Percentiles rank a stretch among this genome's conserved stretches.
phyloP scores from a whole-genome alignment of 1,284 basidiomycete species.

The Trichosporon coremiiforme region DNA sequence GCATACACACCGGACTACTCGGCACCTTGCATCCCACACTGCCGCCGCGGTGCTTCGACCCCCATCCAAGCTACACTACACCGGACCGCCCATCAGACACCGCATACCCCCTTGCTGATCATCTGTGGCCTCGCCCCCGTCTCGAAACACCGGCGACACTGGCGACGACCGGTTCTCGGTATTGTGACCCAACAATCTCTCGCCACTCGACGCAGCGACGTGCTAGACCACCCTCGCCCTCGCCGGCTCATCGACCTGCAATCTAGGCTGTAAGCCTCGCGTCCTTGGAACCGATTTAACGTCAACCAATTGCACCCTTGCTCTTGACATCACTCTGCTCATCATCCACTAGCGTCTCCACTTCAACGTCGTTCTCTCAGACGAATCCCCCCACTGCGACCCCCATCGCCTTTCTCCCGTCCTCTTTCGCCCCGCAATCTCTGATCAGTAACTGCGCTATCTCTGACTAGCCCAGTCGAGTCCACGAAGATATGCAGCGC shows the following conservation, averaged over 20 bases:
- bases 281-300: neutral
- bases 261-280: neutral
- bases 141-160: too few species aligned
- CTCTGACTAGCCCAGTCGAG: neutral
- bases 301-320: neutral
- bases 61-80: neutral
- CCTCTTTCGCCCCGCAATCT: neutral
- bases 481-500: conserved; percentile 10
- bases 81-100: neutral
- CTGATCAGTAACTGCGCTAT: neutral
- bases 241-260: neutral
- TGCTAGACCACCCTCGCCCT: too few species aligned
- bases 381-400: neutral
- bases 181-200: too few species aligned
- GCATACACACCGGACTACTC: neutral
- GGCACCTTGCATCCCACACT: neutral
- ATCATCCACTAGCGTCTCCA: neutral
- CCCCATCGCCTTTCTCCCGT: neutral
- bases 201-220: too few species aligned
- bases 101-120: neutral
- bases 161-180: neutral
- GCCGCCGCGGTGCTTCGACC: too few species aligned
- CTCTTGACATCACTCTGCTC: neutral
- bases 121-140: neutral
- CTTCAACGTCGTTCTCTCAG: neutral